Evolutionary conservation across 2,329 filamentous ascomycete genomes (phyloP), one percentile per base, ranked within the genome.

Genomic region (Ceratocystis destructans): DNA sequence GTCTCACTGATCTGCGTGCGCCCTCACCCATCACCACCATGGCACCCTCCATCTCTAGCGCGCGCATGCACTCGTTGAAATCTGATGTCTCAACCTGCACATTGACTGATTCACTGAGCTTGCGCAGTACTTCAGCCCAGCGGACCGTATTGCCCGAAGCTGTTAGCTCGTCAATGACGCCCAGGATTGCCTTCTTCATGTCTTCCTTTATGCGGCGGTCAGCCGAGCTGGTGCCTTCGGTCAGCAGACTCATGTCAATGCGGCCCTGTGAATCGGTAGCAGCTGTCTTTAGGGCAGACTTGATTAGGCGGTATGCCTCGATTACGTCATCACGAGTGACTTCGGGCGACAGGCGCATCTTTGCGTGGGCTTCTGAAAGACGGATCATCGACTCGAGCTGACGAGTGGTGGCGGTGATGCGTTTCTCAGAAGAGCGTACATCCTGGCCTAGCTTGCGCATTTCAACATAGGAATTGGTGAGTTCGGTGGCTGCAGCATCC

Each of bases 351-450:
- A 99, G 83, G 3, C 94, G 88, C 95, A 99, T 99, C 76, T 96
- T 96, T 62, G 94, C 95, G 76, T 99, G 95, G 0, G 92, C 94
- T 79, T 99, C 94, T 1, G 92, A 79, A 2, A 99, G 87, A 69
- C 94, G 93, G 73, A 99, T 97, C 95, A 99, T 99, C 59, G 88
- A 94, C 77, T 99, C 95, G 5, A 99, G 82, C 77, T 99, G 94
- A 73, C 94, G 85, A 0, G 95, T 99, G 2, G 94, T 99, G 50
- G 94, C 94, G 0, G 94, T 99, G 77, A 99, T 99, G 70, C 94
- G 90, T 76, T 95, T 93, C 76, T 99, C 95, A 2, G 89, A 84
- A 1, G 91, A 83, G 62, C 93, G 90, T 45, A 93, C 87, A 71
- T 92, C 88, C 71, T 91, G 87, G 61, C 94, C 94, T 0, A 99